phyloP scores from a whole-genome alignment of 805 yeast genomes.

The Saccharomycopsis fermentans region DNA sequence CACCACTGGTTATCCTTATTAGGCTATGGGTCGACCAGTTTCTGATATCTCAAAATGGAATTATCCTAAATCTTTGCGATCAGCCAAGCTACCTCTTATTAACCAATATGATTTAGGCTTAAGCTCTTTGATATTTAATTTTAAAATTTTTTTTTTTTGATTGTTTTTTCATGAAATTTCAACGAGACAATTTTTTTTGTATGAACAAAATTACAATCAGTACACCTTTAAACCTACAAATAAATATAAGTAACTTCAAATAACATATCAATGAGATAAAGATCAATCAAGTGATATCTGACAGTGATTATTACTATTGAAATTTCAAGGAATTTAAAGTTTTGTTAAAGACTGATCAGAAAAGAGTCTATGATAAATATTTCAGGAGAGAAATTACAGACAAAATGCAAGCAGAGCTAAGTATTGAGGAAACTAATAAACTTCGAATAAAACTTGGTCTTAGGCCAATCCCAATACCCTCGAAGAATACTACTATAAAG shows the following conservation, averaged over 20 bases:
- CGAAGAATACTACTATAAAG: background rate
- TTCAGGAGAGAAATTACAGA: background rate
- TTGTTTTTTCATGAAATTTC: background rate
- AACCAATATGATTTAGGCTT: background rate
- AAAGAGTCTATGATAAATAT: too few relatives aligned
- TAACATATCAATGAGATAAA: background rate
- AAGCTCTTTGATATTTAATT: background rate
- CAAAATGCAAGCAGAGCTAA: conserved; percentile 15
- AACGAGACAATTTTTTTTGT: background rate
- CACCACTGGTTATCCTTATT: background rate
- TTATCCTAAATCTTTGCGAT: too few relatives aligned
- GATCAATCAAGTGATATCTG: background rate
- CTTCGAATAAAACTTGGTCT: conserved; percentile 36
- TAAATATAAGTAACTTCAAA: background rate
- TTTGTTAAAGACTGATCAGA: too few relatives aligned
- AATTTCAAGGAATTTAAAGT: too few relatives aligned
- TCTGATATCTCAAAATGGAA: background rate
- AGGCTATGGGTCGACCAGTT: too few relatives aligned
- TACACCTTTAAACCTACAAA: background rate
- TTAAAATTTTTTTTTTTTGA: background rate
- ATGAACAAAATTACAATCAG: background rate
- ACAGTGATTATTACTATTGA: too few relatives aligned
- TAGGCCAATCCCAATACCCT: conserved; percentile 26
- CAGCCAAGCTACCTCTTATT: background rate
- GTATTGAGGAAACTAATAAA: conserved; percentile 39